Conservation (phyloP, 202 grass and related monocot species). For the Musa balbisiana region DNA sequence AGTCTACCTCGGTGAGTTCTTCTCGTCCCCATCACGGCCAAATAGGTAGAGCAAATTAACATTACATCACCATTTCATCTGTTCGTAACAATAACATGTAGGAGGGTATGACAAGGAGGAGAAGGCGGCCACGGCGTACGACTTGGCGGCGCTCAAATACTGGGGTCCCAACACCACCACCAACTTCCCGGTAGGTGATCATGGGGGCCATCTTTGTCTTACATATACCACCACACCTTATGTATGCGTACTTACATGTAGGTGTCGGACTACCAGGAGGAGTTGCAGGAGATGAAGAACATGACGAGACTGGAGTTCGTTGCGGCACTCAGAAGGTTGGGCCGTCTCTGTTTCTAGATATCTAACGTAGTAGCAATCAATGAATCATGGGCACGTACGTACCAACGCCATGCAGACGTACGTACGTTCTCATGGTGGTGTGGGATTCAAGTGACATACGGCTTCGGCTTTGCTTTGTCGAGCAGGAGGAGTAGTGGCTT, state of each 20-base stretch:
- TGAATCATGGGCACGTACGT: background rate
- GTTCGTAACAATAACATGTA: slow-evolving; percentile 13
- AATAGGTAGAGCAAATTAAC: too few species aligned
- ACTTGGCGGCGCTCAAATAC: slow-evolving; percentile 68
- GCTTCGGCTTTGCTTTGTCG: too few species aligned
- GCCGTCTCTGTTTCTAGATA: background rate
- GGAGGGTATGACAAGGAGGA: slow-evolving; percentile 89
- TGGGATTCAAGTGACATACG: too few species aligned
- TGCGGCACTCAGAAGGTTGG: slow-evolving; percentile 74
- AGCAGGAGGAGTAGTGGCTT: slow-evolving; percentile 90
- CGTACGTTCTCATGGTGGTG: too few species aligned
- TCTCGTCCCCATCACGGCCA: background rate
- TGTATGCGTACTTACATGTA: slow-evolving; percentile 20
- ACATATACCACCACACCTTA: background rate
- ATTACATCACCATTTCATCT: background rate
- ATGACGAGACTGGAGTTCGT: slow-evolving; percentile 93
- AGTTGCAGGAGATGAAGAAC: slow-evolving; percentile 82
- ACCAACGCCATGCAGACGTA: too few species aligned
- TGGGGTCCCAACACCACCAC: slow-evolving; percentile 71
- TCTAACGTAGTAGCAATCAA: background rate
- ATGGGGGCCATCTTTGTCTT: background rate
- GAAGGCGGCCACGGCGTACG: slow-evolving; percentile 72
- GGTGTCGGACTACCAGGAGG: slow-evolving; percentile 65
- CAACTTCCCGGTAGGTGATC: slow-evolving; percentile 59
- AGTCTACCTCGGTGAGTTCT: slow-evolving; percentile 74